A percentile compares a stretch with the other conserved stretches of the same genome.
Conservation (phyloP, 345 rosid genomes). For the Linum tenue region DNA sequence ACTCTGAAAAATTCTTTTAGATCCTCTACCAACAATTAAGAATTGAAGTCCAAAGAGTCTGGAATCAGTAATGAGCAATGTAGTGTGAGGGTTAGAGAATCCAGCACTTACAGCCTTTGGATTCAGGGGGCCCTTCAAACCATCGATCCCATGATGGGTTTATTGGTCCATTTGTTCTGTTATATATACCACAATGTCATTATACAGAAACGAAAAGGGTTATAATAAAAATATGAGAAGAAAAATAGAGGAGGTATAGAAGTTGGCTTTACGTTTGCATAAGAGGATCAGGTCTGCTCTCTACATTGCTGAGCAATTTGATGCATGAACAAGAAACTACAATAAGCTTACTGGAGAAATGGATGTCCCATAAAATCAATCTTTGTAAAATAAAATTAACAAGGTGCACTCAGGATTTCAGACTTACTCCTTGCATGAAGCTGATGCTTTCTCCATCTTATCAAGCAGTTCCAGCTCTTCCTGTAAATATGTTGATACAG, state of each 20-base stretch:
- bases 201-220: background rate
- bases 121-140: constrained; percentile 68
- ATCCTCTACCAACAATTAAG: constrained; percentile 11
- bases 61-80: constrained; percentile 6
- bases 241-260: background rate
- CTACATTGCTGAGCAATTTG: constrained; percentile 55
- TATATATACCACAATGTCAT: constrained; percentile 8
- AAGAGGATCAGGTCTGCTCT: constrained; percentile 58
- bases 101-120: constrained; percentile 63
- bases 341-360: constrained; percentile 5
- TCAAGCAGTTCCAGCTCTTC: constrained; percentile 74
- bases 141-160: constrained; percentile 79
- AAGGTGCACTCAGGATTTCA: background rate
- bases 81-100: constrained; percentile 32
- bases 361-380: background rate
- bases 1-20: background rate
- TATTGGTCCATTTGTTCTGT: constrained; percentile 62
- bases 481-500: constrained; percentile 23
- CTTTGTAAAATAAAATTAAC: background rate
- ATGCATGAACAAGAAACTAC: constrained; percentile 4
- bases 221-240: background rate
- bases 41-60: background rate
- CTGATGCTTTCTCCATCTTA: constrained; percentile 58
- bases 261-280: constrained; percentile 46
- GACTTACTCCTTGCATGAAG: constrained; percentile 66